Conservation (phyloP, 345 rosid species). For the Zanthoxylum bungeanum region DNA sequence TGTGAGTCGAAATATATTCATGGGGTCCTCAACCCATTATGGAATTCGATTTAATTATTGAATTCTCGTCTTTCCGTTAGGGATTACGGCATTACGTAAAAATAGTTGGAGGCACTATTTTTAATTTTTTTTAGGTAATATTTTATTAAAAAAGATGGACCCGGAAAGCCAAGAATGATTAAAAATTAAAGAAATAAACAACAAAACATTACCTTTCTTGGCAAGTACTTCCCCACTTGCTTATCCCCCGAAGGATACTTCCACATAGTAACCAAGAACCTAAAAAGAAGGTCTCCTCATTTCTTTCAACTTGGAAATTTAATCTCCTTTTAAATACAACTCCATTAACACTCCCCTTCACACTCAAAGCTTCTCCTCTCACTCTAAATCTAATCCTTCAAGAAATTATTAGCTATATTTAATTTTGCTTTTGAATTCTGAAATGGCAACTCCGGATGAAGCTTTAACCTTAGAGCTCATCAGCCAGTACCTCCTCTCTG, state of each 20-base stretch:
- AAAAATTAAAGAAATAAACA: background rate
- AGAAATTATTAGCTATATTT: too few species aligned
- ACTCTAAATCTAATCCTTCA: too few species aligned
- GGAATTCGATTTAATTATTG: too few species aligned
- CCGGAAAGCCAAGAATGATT: background rate
- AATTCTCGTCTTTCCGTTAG: too few species aligned
- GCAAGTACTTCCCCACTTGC: background rate
- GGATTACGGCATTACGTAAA: too few species aligned
- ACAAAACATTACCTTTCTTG: background rate
- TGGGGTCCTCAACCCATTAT: too few species aligned
- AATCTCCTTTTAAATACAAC: conserved; percentile 18
- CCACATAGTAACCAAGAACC: conserved; percentile 31
- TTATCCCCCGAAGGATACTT: conserved; percentile 16
- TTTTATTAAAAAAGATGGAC: background rate
- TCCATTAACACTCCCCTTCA: conserved; percentile 22
- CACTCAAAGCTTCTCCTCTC: conserved; percentile 22
- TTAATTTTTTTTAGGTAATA: too few species aligned
- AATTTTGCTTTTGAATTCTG: too few species aligned
- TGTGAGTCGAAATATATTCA: too few species aligned
- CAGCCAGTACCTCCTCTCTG: conserved; percentile 69
- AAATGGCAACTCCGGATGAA: too few species aligned
- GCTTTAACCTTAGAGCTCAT: too few species aligned
- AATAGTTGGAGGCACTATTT: too few species aligned
- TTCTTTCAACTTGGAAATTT: background rate
- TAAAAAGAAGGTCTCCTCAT: conserved; percentile 6